Percentiles rank a stretch among this genome's conserved stretches.
phyloP scores from a whole-genome alignment of 495 filamentous ascomycete genomes.

The Hypoxylon rickii region DNA sequence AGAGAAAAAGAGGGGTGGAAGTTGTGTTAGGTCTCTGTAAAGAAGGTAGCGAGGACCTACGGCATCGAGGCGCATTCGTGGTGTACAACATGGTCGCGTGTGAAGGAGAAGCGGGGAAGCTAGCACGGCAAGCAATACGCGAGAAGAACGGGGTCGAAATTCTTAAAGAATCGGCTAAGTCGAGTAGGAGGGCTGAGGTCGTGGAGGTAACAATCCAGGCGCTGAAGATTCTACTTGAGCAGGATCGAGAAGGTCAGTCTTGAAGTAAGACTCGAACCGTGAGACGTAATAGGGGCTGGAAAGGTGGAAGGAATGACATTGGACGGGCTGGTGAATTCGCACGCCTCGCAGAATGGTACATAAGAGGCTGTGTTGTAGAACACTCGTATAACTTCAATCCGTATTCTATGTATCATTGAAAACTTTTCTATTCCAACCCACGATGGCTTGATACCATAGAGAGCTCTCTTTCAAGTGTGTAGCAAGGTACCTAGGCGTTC shows the following conservation, averaged over 20 bases:
- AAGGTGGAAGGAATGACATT: too few relatives aligned
- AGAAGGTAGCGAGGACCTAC: conserved; percentile 75
- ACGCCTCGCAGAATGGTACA: not conserved
- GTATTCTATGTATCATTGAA: too few relatives aligned
- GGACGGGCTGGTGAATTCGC: too few relatives aligned
- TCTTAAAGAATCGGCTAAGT: conserved; percentile 66
- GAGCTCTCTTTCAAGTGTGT: too few relatives aligned
- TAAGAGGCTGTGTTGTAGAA: not conserved
- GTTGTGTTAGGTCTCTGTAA: conserved; percentile 73
- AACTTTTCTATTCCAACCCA: too few relatives aligned
- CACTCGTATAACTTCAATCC: too few relatives aligned
- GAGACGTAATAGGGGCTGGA: too few relatives aligned
- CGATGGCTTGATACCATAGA: too few relatives aligned
- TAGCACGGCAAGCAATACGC: conserved; percentile 51
- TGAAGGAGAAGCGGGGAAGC: conserved; percentile 56
- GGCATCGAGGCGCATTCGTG: conserved; percentile 79
- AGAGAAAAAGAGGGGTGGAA: conserved; percentile 68
- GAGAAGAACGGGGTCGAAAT: conserved; percentile 60
- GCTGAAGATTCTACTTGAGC: conserved; percentile 61
- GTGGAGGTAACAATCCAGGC: conserved; percentile 67
- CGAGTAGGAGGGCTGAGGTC: conserved; percentile 64
- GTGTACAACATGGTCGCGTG: conserved; percentile 64
- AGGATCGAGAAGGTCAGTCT: conserved; percentile 12
- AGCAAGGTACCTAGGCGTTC: too few relatives aligned
- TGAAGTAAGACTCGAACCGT: too few relatives aligned